These are phyloP conservation scores for Didymella sp. DNA, from an alignment of 2,329 filamentous ascomycete species.

Conservation along the genomic window DNA sequence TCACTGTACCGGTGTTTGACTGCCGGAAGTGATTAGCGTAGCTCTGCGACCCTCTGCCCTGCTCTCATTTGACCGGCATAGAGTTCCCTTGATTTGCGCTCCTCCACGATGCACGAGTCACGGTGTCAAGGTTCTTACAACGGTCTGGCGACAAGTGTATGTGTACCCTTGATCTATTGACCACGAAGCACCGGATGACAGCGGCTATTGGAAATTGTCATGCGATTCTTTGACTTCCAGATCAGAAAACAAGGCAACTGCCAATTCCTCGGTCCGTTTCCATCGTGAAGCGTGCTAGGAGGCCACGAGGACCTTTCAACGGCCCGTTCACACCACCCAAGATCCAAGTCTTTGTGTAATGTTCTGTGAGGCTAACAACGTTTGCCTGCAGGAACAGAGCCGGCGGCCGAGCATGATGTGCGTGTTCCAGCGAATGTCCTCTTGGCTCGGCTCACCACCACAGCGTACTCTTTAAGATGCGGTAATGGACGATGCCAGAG, in stretches of 20 bases:
- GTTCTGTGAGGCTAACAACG: constrained; percentile 5
- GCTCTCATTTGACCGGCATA: not conserved
- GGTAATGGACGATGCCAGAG: constrained; percentile 6
- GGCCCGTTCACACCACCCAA: constrained; percentile 13
- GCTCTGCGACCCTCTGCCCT: no score
- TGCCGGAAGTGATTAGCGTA: no score
- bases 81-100: not conserved
- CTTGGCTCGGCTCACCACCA: constrained; percentile 4
- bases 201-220: not conserved
- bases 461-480: not conserved
- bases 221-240: constrained; percentile 5
- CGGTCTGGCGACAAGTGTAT: not conserved
- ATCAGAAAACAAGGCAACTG: constrained; percentile 13
- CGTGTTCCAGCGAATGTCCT: constrained; percentile 1
- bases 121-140: not conserved
- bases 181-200: not conserved
- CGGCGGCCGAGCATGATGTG: constrained; percentile 1
- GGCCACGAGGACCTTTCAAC: constrained; percentile 18
- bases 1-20: not conserved
- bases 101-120: not conserved
- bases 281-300: constrained; percentile 11
- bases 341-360: constrained; percentile 6
- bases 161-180: not conserved
- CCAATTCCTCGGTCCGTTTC: constrained; percentile 7
- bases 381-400: constrained; percentile 8